These are phyloP conservation scores for Pisolithus marmoratus DNA, from an alignment of 768 basidiomycete genomes.

Conservation along the genomic window DNA sequence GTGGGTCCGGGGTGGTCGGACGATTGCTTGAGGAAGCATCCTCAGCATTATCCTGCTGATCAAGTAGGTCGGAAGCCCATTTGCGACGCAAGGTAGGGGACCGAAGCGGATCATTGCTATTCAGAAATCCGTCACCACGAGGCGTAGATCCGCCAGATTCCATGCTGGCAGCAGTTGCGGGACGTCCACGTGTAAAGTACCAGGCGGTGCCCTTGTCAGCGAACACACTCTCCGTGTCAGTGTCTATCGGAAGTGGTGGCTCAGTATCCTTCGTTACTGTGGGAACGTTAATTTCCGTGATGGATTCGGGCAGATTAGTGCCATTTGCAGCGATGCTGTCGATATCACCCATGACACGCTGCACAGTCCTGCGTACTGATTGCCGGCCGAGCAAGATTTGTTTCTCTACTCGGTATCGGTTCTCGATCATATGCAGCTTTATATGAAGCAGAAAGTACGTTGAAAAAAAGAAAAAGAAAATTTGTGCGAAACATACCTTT, in stretches of 20 bases:
- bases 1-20: neutral
- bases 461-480: conserved; percentile 1
- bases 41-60: conserved; percentile 17
- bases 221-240: conserved; percentile 74
- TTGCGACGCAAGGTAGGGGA: conserved; percentile 41
- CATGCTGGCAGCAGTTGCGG: conserved; percentile 16
- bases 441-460: neutral
- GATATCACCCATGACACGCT: conserved; percentile 28
- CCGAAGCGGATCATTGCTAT: conserved; percentile 33
- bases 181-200: conserved; percentile 48
- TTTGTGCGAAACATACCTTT: conserved; percentile 48
- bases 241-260: conserved; percentile 64
- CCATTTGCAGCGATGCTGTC: conserved; percentile 20
- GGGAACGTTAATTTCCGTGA: conserved; percentile 15
- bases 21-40: conserved; percentile 2
- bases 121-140: conserved; percentile 19
- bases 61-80: conserved; percentile 42
- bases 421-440: conserved; percentile 90
- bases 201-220: conserved; percentile 44
- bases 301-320: conserved; percentile 14
- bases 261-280: conserved; percentile 35
- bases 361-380: conserved; percentile 53
- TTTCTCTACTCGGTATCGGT: conserved; percentile 79
- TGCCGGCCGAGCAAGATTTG: conserved; percentile 79
- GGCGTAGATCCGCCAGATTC: conserved; percentile 32